Base-by-base conservation (phyloP, 2,329 filamentous ascomycete species). In the Myotisia sp. region DNA sequence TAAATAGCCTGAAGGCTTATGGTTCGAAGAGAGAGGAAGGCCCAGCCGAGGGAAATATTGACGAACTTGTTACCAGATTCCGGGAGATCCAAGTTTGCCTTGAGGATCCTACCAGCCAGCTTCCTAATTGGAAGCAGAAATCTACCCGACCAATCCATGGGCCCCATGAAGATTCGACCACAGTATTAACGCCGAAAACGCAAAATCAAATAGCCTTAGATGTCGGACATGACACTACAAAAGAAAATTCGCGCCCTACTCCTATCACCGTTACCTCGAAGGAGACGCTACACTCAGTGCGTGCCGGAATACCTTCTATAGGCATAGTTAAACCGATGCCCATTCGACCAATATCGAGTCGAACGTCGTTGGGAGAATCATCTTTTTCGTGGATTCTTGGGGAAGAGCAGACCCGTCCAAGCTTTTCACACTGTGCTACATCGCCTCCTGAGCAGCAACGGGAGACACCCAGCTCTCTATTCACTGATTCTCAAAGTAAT, bases 361-460 rank as follows among this genome's bases (percentile, higher is more conserved):
- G 63, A 26, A 55, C 60, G 31, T 58, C 62, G 23, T 43, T 67
- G 31, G 54, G 58, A 22, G 54, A 65, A 32, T 59, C 63, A 12
- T 60, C 60, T 16, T 66, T 65, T 37, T 64, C 63, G 8, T 67
- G 63, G 59, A 66, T 67, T 60, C 52, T 67, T 23, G 63, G 62
- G 22, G 58, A 62, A 29, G 53, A 54, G 37, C 52, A 57, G 26
- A 55, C 56, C 33, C 52, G 60, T 17, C 63, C 59, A 6, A 56
- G 54, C 19, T 65, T 65, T 48, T 60, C 65, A 26, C 58, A 56
- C 33, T 57, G 59, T 10, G 56, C 53, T 12, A 60, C 61, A n/a
- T 50, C 54, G 18, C 55, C 58, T 9, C 60, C 61, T 22, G 61
- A 65, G 37, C 56, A 61, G 38, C 55, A 53, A 37, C 52, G 58